These are phyloP conservation scores for Aureobasidium lini DNA, from an alignment of 2,329 filamentous ascomycete genomes.

Conservation along the genomic window DNA sequence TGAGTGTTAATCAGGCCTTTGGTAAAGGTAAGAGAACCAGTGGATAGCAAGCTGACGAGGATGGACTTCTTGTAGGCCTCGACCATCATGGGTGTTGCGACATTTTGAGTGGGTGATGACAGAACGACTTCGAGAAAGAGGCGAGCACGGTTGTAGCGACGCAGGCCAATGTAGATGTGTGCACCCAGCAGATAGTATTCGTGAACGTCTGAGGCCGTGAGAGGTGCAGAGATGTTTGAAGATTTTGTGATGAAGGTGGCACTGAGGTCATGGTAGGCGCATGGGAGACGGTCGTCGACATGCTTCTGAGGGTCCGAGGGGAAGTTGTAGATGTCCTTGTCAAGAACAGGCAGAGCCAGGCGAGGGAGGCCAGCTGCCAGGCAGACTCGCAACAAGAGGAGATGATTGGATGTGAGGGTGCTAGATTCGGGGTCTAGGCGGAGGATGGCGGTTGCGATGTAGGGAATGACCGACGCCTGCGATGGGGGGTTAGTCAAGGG, in stretches of 20 bases:
- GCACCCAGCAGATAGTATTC: conserved; percentile 46
- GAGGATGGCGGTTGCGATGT: conserved; percentile 48
- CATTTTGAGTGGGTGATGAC: conserved; percentile 57
- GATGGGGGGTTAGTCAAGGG: conserved; percentile 14
- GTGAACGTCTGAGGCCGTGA: conserved; percentile 49
- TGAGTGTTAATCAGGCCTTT: conserved; percentile 50
- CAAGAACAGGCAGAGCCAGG: conserved; percentile 53
- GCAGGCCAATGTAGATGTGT: conserved; percentile 39
- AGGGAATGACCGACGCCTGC: conserved; percentile 27
- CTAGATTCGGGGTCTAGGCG: conserved; percentile 59
- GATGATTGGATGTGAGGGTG: conserved; percentile 59
- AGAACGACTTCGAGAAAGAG: conserved; percentile 46
- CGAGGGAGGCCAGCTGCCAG: conserved; percentile 46
- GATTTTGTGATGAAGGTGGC: conserved; percentile 53
- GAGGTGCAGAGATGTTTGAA: conserved; percentile 49
- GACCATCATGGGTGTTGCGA: conserved; percentile 63
- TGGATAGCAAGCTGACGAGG: conserved; percentile 63
- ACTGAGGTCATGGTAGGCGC: conserved; percentile 36
- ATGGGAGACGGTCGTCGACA: conserved; percentile 33
- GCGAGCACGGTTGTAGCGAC: conserved; percentile 36
- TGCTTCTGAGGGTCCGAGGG: conserved; percentile 35
- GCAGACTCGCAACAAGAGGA: conserved; percentile 52
- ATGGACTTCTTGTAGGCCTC: conserved; percentile 92
- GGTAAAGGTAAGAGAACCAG: conserved; percentile 52
- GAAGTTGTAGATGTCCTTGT: conserved; percentile 60